Evolutionary conservation across 1,284 basidiomycete species (phyloP), one percentile per base, ranked within the genome.

Genomic region (Omphalotus olearius): DNA sequence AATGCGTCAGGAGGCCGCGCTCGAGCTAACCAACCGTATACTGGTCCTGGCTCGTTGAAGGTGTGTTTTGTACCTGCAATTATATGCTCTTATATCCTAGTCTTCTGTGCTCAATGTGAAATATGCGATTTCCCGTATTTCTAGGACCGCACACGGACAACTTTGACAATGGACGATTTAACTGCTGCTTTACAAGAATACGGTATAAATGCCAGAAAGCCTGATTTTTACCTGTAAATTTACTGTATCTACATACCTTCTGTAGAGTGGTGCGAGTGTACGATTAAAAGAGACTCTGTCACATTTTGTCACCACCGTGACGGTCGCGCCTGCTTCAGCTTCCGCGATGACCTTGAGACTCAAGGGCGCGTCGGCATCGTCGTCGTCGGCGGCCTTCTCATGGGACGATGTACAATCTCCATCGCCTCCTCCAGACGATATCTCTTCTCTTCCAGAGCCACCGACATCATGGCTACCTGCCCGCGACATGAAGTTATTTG

Each of bases 161-260:
- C 95, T 0, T 72, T 99, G 55, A 98, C 93, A 4, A 98, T 98
- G 94, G 97, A 99, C 57, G 97, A 99, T 65, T 75, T 99, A 43
- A 89, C 88, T 55, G 79, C 93, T 6, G 97, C 97, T 1, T 79
- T 99, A 23, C 80, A 83, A 38, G 97, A 99, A 68, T 98, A 98
- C 64, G 96, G 97, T 5, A 93, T 98, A 61, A 94, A 89, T 60
- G 82, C 91, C n/a, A 85, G 88, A 65, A 94, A 94, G 63, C 91
- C 93, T 16, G 93, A 95, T 58, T 96, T 89, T 67, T 92, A 88
- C 67, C 74, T 91, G 69, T 91, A 68, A 45, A 52, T 20, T 44
- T 33, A 33, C 7, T 33, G 30, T 33, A 33, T 33, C 30, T 33
- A 33, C 30, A 13, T 28, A 10, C n/a, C 10, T 33, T 33, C 7